A percentile compares a stretch with the other conserved stretches of the same genome.
These are phyloP conservation scores for Botrytis hyacinthi DNA, from an alignment of 2,329 filamentous ascomycete species.

Conservation along the genomic window DNA sequence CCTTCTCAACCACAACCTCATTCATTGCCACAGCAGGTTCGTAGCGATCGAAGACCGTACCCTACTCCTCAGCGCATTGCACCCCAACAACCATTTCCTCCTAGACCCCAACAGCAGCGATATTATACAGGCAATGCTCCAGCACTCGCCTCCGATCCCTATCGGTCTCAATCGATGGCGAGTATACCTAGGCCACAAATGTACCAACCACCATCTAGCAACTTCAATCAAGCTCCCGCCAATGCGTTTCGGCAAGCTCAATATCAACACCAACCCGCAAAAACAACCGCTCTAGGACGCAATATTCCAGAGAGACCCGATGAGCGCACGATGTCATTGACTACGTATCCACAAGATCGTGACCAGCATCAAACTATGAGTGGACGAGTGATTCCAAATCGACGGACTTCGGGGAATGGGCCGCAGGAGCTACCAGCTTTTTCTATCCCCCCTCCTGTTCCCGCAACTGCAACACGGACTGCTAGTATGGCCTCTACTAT, in stretches of 20 bases:
- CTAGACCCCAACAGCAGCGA: conserved; percentile 52
- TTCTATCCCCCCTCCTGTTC: conserved; percentile 37
- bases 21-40: conserved; percentile 58
- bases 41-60: conserved; percentile 67
- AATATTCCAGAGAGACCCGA: conserved; percentile 88
- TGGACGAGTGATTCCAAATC: conserved; percentile 83
- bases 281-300: conserved; percentile 87
- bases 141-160: conserved; percentile 79
- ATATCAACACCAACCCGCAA: conserved; percentile 63
- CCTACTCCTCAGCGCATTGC: conserved; percentile 51
- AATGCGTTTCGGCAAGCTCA: conserved; percentile 77
- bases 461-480: conserved; percentile 54
- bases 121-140: conserved; percentile 60
- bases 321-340: conserved; percentile 95
- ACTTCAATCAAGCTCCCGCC: conserved; percentile 65
- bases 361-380: conserved; percentile 90
- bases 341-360: conserved; percentile 71
- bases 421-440: conserved; percentile 34
- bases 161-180: conserved; percentile 91
- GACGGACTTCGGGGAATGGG: conserved; percentile 47
- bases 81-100: conserved; percentile 45
- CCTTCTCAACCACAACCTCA: conserved; percentile 53
- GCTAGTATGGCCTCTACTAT: conserved; percentile 56
- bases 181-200: conserved; percentile 69
- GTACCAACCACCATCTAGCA: conserved; percentile 62